Evolutionary conservation across 352 stramenopile genomes (phyloP), one percentile per base, ranked within the genome.

Genomic region (Phytophthora pini): DNA sequence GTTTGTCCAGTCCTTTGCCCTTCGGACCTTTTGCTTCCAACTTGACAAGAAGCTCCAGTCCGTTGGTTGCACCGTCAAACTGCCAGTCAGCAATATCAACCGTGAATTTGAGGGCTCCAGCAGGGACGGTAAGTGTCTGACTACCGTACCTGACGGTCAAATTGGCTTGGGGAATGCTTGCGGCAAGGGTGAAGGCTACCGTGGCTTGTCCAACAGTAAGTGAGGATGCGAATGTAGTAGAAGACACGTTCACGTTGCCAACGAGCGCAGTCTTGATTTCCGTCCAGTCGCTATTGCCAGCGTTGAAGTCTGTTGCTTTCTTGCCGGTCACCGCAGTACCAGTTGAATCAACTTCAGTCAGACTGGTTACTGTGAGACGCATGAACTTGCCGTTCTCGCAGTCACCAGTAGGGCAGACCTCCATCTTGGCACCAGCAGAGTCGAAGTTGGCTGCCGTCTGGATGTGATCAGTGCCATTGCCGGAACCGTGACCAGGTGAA

Each of bases 341-440:
- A 26, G 40, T 34, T 3, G 36, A n/a, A n/a, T 53, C 41, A 6
- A 75, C 9, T 44, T 85, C 77, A 11, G 75, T 67, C 6, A 85
- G 56, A 24, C 68, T 74, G 0, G 53, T 43, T 20, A 82, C 63
- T 7, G 59, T 47, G 27, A 98, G 84, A 61, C 92, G 84, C 92
- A 99, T 98, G 78, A 98, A 98, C 36, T 95, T 98, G 27, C 86
- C 84, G 48, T 91, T 95, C 3, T 79, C 89, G 38, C 85, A 96
- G 39, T 84, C 63, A 13, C 72, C 72, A n/a, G 57, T 66, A 8
- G 78, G 75, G 29, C 78, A 84, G 0, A 87, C 53, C 24, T 73
- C 24, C 40, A 87, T 82, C 31, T 76, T 72, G n/a, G 60, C 75
- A 11, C 67, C 70, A 0, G 15, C 13, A 2, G 60, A 64, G 26